Conservation (phyloP, 2,329 filamentous ascomycete species). For the Epichloe aotearoae region DNA sequence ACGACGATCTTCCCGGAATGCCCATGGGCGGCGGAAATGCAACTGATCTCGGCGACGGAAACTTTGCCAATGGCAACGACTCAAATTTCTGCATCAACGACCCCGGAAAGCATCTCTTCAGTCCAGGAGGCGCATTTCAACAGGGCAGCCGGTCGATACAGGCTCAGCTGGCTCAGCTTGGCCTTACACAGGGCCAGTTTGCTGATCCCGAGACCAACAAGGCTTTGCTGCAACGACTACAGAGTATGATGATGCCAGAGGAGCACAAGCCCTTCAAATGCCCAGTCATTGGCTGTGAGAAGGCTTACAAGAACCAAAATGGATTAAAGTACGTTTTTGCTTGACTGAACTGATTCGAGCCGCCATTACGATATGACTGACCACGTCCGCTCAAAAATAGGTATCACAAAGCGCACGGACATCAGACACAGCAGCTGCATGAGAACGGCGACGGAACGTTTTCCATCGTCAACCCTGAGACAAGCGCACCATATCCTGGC, state of each 20-base stretch:
- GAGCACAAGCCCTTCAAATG: constrained; percentile 97
- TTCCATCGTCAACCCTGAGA: constrained; percentile 95
- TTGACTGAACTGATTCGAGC: not conserved
- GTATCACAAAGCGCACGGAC: constrained; percentile 71
- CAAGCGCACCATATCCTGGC: constrained; percentile 83
- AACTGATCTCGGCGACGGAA: constrained; percentile 36
- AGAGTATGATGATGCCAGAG: constrained; percentile 57
- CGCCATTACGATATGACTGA: not conserved
- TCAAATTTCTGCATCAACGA: constrained; percentile 66
- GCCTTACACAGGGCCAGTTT: constrained; percentile 63
- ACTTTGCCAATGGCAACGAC: constrained; percentile 34
- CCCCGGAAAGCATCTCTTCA: constrained; percentile 86
- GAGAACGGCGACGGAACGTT: constrained; percentile 96
- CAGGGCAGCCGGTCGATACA: constrained; percentile 52
- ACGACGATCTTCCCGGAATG: constrained; percentile 57
- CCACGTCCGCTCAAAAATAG: constrained; percentile 19
- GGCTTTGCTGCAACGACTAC: constrained; percentile 41
- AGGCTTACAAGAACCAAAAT: constrained; percentile 99
- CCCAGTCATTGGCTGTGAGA: constrained; percentile 95
- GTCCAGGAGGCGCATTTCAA: constrained; percentile 61
- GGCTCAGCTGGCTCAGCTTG: constrained; percentile 57
- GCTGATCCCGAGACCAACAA: constrained; percentile 62
- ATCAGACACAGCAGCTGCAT: constrained; percentile 91
- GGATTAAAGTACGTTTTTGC: constrained; percentile 65
- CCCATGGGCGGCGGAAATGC: constrained; percentile 46